Evolutionary conservation across 1,284 basidiomycete species (phyloP).

Genomic region (Pseudozyma flocculosa): DNA sequence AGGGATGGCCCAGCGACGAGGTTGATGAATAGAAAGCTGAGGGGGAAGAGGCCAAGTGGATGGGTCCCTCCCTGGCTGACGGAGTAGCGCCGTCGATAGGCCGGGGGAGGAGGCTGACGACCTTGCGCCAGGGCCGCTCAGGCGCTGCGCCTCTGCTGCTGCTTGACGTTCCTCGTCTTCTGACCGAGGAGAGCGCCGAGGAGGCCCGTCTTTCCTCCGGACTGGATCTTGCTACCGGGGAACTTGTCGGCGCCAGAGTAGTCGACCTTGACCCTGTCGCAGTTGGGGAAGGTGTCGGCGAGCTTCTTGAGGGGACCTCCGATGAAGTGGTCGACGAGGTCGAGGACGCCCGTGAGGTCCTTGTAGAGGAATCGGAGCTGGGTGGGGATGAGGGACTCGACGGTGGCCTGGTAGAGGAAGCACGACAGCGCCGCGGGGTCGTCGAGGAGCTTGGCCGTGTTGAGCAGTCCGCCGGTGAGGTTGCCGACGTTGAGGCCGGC

Average conservation of each 20-base stretch:
- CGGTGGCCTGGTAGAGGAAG: constrained; percentile 37
- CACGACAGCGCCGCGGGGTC: constrained; percentile 31
- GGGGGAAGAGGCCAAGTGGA: no score
- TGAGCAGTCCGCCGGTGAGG: constrained; percentile 33
- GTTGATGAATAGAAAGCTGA: no score
- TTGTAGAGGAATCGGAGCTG: constrained; percentile 39
- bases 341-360: constrained; percentile 17
- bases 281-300: constrained; percentile 32
- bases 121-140: no score
- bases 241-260: constrained; percentile 18
- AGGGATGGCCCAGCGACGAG: no score
- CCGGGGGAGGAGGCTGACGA: no score
- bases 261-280: constrained; percentile 14
- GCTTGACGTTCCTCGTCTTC: neutral
- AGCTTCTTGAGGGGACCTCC: constrained; percentile 15
- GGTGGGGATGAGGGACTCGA: constrained; percentile 31
- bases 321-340: constrained; percentile 32
- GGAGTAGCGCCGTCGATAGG: no score
- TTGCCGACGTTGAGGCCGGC: constrained; percentile 36
- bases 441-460: constrained; percentile 12
- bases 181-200: constrained; percentile 14
- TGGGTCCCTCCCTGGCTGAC: no score
- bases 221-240: constrained; percentile 29
- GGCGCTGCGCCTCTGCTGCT: no score
- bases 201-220: constrained; percentile 12